phyloP scores from a whole-genome alignment of 2,329 filamentous ascomycete genomes.

The Lasiodiplodia sp. region DNA sequence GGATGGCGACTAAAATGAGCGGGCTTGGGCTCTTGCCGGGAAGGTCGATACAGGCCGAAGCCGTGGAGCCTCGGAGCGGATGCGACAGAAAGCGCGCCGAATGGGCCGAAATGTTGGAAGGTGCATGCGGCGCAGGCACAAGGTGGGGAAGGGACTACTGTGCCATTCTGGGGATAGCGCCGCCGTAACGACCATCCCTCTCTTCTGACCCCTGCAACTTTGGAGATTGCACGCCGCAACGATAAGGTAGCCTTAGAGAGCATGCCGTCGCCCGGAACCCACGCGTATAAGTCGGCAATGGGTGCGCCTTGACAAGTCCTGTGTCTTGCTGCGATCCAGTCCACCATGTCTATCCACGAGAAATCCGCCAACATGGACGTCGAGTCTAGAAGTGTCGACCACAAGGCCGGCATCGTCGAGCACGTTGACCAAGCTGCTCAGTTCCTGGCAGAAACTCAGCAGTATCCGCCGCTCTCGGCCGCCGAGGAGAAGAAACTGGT shows the following conservation, averaged over 20 bases:
- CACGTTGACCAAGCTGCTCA: constrained; percentile 38
- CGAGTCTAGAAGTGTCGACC: constrained; percentile 3
- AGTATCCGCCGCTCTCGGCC: constrained; percentile 35
- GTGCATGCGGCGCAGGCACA: background rate
- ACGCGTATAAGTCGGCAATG: background rate
- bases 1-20: no score
- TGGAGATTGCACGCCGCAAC: background rate
- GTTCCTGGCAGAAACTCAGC: constrained; percentile 36
- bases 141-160: background rate
- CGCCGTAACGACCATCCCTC: constrained; percentile 20
- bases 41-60: constrained; percentile 1
- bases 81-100: background rate
- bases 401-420: constrained; percentile 16
- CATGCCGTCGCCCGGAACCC: background rate
- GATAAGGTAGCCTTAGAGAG: background rate
- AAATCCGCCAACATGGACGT: constrained; percentile 11
- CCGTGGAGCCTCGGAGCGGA: background rate
- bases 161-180: background rate
- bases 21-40: background rate
- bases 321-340: background rate
- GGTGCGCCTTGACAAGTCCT: background rate
- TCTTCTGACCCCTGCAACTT: constrained; percentile 5
- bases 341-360: background rate
- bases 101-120: background rate
- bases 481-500: constrained; percentile 37